Conservation (phyloP, 2,329 filamentous ascomycete species). For the Aspergillus candidus region DNA sequence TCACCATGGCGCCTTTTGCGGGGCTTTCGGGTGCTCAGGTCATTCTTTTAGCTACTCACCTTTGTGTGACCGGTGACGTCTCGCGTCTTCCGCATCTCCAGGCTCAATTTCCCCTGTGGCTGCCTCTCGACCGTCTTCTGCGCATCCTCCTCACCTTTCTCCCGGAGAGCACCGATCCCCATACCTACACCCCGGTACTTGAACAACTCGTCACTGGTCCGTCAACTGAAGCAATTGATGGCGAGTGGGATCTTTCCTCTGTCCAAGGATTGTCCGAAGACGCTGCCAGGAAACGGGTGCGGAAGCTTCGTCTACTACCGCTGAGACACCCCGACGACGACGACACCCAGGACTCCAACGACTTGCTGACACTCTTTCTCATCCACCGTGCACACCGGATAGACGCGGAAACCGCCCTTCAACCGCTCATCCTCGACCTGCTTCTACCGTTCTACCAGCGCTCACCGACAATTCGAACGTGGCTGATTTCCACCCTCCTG, state of each 20-base stretch:
- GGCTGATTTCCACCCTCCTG: slow-evolving; percentile 55
- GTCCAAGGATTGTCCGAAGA: slow-evolving; percentile 45
- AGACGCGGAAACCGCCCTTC: slow-evolving; percentile 53
- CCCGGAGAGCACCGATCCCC: slow-evolving; percentile 52
- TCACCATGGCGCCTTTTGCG: slow-evolving; percentile 33
- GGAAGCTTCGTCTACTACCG: slow-evolving; percentile 47
- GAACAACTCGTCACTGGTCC: slow-evolving; percentile 41
- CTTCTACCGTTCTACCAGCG: slow-evolving; percentile 52
- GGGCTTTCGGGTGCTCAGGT: slow-evolving; percentile 51
- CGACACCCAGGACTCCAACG: slow-evolving; percentile 39
- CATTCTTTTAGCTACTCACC: slow-evolving; percentile 52
- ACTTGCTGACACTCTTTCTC: slow-evolving; percentile 51
- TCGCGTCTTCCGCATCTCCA: slow-evolving; percentile 47
- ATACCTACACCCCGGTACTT: slow-evolving; percentile 44
- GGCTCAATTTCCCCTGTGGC: slow-evolving; percentile 41
- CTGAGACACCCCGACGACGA: slow-evolving; percentile 43
- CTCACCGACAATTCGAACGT: slow-evolving; percentile 49
- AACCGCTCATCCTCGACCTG: slow-evolving; percentile 51
- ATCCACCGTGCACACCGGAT: slow-evolving; percentile 56
- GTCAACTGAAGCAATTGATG: slow-evolving; percentile 15
- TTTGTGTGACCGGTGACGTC: slow-evolving; percentile 51
- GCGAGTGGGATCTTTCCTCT: slow-evolving; percentile 41
- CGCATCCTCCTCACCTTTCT: slow-evolving; percentile 57
- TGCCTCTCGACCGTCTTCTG: slow-evolving; percentile 50
- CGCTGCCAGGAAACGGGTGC: slow-evolving; percentile 48